Evolutionary conservation across 2,329 filamentous ascomycete genomes (phyloP).

Genomic region (Cordyceps pruinosa): DNA sequence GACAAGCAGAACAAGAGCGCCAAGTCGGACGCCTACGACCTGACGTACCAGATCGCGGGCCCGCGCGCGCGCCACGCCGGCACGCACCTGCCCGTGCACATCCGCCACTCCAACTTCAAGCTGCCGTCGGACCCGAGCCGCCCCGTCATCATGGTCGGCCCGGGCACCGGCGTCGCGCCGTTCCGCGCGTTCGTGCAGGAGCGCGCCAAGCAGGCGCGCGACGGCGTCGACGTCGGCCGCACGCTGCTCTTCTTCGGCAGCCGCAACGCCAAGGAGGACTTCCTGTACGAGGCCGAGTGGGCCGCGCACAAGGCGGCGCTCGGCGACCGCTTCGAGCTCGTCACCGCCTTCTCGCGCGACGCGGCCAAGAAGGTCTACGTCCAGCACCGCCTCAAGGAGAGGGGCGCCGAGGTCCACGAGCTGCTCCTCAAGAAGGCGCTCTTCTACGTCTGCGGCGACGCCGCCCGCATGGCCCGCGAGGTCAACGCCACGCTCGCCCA

Average conservation of each 20-base stretch:
- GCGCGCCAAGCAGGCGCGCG: slow-evolving; percentile 72
- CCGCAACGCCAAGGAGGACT: slow-evolving; percentile 81
- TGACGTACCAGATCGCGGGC: slow-evolving; percentile 79
- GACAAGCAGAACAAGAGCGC: slow-evolving; percentile 92
- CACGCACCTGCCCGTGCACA: slow-evolving; percentile 87
- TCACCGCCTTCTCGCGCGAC: slow-evolving; percentile 94
- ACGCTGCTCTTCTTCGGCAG: slow-evolving; percentile 95
- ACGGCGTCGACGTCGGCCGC: slow-evolving; percentile 75
- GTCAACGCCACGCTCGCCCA: slow-evolving; percentile 82
- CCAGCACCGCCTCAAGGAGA: slow-evolving; percentile 83
- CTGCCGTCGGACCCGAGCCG: slow-evolving; percentile 90
- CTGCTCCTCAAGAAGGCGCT: slow-evolving; percentile 81
- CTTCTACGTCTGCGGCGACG: slow-evolving; percentile 97
- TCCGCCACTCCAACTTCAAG: slow-evolving; percentile 99
- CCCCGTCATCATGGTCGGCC: slow-evolving; percentile 92
- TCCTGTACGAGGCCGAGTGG: slow-evolving; percentile 88
- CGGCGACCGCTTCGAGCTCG: slow-evolving; percentile 81
- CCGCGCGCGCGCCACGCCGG: slow-evolving; percentile 97
- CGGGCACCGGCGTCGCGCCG: slow-evolving; percentile 91
- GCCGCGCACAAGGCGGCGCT: slow-evolving; percentile 78
- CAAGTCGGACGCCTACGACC: slow-evolving; percentile 71
- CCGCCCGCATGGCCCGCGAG: slow-evolving; percentile 92
- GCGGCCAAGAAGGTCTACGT: slow-evolving; percentile 88
- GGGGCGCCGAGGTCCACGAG: slow-evolving; percentile 76
- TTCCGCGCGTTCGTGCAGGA: slow-evolving; percentile 96